Percentiles rank a stretch among this genome's conserved stretches.
Conservation (phyloP, 495 filamentous ascomycete genomes). For the Daldinia bambusicola region DNA sequence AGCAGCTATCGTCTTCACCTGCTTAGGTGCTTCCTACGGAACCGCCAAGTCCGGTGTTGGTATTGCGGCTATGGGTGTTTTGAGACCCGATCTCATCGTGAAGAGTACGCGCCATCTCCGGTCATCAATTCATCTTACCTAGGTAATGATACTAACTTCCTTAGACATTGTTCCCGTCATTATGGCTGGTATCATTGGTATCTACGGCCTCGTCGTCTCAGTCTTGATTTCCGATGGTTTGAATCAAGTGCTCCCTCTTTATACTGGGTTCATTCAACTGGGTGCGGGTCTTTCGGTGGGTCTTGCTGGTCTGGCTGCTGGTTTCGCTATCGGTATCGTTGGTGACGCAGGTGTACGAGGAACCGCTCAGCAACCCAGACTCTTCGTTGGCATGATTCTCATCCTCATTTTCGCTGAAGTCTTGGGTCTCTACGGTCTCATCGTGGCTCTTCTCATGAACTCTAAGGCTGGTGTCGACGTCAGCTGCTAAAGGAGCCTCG, state of each 20-base stretch:
- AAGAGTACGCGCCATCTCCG: slow-evolving; percentile 78
- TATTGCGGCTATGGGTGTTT: slow-evolving; percentile 97
- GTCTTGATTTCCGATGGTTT: slow-evolving; percentile 96
- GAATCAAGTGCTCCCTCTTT: slow-evolving; percentile 83
- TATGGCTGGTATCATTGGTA: slow-evolving; percentile 99
- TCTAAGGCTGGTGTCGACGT: slow-evolving; percentile 72
- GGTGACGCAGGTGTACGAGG: slow-evolving; percentile 99
- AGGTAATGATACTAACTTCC: slow-evolving; percentile 40
- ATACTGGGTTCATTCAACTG: slow-evolving; percentile 95
- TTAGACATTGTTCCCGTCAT: slow-evolving; percentile 98
- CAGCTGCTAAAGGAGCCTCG: slow-evolving; percentile 50
- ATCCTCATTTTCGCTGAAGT: slow-evolving; percentile 99
- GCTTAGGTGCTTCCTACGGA: slow-evolving; percentile 97
- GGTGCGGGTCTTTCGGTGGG: slow-evolving; percentile 97
- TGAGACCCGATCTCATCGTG: slow-evolving; percentile 97
- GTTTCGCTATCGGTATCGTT: slow-evolving; percentile 98
- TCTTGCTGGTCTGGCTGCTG: slow-evolving; percentile 95
- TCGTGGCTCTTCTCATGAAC: slow-evolving; percentile 99
- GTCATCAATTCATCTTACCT: slow-evolving; percentile 5
- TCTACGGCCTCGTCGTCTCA: slow-evolving; percentile 98
- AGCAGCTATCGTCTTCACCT: slow-evolving; percentile 98
- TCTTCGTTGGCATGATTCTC: slow-evolving; percentile 99
- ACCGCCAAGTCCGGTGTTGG: slow-evolving; percentile 99
- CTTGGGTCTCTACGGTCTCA: slow-evolving; percentile 97
- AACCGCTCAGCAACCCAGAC: slow-evolving; percentile 94